Conservation (phyloP, 108 stramenopile genomes). For the Bacterosira constricta region DNA sequence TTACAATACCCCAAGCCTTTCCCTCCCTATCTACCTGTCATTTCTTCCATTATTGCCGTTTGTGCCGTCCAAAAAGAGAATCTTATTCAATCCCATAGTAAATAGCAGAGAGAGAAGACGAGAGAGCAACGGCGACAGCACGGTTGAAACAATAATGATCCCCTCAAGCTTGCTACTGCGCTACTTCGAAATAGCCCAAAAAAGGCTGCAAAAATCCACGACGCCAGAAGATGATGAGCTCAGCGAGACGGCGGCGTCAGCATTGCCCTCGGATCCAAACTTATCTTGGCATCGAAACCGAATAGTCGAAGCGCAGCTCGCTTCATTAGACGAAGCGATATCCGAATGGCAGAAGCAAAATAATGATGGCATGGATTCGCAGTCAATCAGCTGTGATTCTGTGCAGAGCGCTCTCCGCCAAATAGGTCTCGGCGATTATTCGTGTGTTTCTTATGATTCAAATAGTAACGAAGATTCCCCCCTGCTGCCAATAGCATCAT, state of each 20-base stretch:
- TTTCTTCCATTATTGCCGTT: no score
- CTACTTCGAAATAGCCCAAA: constrained; percentile 26
- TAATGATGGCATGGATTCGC: background rate
- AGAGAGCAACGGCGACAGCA: background rate
- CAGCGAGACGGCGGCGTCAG: background rate
- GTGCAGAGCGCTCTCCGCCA: constrained; percentile 17
- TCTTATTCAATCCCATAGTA: no score
- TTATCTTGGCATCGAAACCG: constrained; percentile 34
- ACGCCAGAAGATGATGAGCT: background rate
- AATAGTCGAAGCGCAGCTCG: constrained; percentile 23
- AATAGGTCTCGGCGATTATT: constrained; percentile 33
- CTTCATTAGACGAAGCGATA: constrained; percentile 19
- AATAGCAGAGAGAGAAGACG: background rate
- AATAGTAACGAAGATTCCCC: no score
- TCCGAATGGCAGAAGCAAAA: constrained; percentile 2
- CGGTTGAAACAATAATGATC: background rate
- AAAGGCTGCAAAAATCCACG: constrained; percentile 1
- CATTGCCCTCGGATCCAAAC: background rate
- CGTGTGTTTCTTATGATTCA: background rate
- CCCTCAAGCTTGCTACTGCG: constrained; percentile 14
- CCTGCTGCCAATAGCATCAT: background rate
- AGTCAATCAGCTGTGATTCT: background rate
- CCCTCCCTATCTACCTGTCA: no score
- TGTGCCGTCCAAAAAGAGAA: no score
- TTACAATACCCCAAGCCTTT: no score